Conservation (phyloP, 2,329 filamentous ascomycete genomes). For the Cadophora luteo-olivacea region DNA sequence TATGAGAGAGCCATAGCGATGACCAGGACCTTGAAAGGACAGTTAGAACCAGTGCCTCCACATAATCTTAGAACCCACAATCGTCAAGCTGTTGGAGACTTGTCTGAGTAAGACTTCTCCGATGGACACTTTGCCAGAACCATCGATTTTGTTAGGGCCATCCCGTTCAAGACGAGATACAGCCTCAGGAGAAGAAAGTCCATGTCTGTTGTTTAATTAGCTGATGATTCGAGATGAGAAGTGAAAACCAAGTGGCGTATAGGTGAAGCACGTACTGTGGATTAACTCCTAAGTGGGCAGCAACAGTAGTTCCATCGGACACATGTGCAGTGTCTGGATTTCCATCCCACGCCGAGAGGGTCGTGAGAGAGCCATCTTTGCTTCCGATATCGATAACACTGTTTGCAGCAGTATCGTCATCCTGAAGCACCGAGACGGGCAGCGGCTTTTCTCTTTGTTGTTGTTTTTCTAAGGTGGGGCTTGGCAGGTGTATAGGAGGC, state of each 20-base stretch:
- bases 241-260: not conserved
- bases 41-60: slow-evolving; percentile 20
- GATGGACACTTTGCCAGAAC: slow-evolving; percentile 73
- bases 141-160: slow-evolving; percentile 75
- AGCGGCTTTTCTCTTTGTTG: slow-evolving; percentile 17
- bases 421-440: slow-evolving; percentile 9
- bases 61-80: slow-evolving; percentile 50
- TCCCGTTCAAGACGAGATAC: slow-evolving; percentile 68
- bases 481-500: slow-evolving; percentile 30
- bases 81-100: slow-evolving; percentile 77
- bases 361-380: slow-evolving; percentile 22
- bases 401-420: slow-evolving; percentile 12
- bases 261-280: slow-evolving; percentile 24
- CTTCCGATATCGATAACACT: slow-evolving; percentile 21
- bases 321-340: slow-evolving; percentile 43
- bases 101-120: slow-evolving; percentile 80
- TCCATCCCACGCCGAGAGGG: slow-evolving; percentile 25
- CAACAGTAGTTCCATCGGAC: slow-evolving; percentile 42
- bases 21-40: slow-evolving; percentile 65
- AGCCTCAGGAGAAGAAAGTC: slow-evolving; percentile 68
- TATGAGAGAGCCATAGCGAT: slow-evolving; percentile 76
- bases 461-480: slow-evolving; percentile 13
- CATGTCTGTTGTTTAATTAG: slow-evolving; percentile 55
- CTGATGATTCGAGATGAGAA: not conserved
- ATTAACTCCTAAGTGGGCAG: slow-evolving; percentile 30